phyloP scores from a whole-genome alignment of 2,329 filamentous ascomycete species.

The Cordyceps fumosorosea region DNA sequence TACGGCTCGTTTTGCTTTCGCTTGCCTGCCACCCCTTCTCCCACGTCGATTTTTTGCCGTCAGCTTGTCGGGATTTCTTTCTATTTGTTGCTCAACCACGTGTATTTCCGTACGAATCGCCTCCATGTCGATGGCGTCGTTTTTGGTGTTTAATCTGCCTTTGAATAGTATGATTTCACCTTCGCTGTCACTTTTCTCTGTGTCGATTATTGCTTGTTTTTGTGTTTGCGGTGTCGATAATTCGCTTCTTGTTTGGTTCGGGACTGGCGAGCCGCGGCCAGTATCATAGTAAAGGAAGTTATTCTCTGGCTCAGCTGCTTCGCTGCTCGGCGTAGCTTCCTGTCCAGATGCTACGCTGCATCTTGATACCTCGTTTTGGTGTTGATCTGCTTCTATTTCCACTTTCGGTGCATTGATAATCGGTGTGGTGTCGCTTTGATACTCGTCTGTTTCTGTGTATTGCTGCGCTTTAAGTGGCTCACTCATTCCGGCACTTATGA shows the following conservation, averaged over 20 bases:
- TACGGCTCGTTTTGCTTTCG: conserved; percentile 10
- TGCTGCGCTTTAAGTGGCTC: conserved; percentile 33
- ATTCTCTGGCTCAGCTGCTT: background rate
- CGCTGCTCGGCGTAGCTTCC: background rate
- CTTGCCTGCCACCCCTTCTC: conserved; percentile 17
- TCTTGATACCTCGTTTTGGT: conserved; percentile 17
- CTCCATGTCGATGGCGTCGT: conserved; percentile 17
- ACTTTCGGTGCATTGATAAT: background rate
- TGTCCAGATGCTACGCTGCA: conserved; percentile 4
- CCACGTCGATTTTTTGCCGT: conserved; percentile 18
- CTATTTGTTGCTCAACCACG: conserved; percentile 20
- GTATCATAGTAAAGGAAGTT: conserved; percentile 31
- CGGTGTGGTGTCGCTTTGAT: conserved; percentile 22
- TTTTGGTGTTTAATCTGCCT: conserved; percentile 28
- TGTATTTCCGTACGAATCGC: conserved; percentile 29
- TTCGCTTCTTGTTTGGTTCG: background rate
- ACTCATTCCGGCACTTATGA: conserved; percentile 47
- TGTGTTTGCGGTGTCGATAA: background rate
- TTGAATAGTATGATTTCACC: conserved; percentile 66
- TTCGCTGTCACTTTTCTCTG: conserved; percentile 47
- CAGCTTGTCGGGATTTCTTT: conserved; percentile 12
- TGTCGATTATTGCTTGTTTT: background rate
- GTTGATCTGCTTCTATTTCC: conserved; percentile 13
- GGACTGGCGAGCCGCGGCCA: conserved; percentile 15
- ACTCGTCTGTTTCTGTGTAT: conserved; percentile 12